phyloP scores from a whole-genome alignment of 768 basidiomycete species.

The Gautieria morchelliformis region DNA sequence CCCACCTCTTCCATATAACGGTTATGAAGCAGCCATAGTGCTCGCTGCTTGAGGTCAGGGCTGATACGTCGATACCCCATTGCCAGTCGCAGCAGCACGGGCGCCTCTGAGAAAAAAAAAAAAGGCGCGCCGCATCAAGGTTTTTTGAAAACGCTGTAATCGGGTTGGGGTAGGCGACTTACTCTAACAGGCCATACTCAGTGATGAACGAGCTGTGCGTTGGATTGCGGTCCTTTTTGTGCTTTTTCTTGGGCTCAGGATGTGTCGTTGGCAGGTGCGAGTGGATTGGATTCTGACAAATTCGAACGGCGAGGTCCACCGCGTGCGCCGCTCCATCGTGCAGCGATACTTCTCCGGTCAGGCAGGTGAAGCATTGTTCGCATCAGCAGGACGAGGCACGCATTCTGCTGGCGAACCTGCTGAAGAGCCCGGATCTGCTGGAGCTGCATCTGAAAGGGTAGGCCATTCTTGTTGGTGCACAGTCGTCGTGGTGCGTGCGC shows the following conservation, averaged over 20 bases:
- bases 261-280: neutral
- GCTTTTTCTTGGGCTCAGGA: no score
- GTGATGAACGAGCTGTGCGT: constrained; percentile 2
- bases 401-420: neutral
- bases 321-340: neutral
- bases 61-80: no score
- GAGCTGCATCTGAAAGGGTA: constrained; percentile 3
- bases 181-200: constrained; percentile 12
- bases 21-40: no score
- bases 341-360: neutral
- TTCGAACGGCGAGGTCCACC: neutral
- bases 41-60: no score
- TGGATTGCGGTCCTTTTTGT: no score
- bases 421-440: neutral
- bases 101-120: no score
- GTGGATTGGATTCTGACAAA: neutral
- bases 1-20: no score
- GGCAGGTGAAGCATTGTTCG: constrained; percentile 3
- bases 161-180: constrained; percentile 8
- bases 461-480: neutral
- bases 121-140: no score
- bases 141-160: no score
- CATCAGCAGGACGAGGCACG: neutral
- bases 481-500: neutral
- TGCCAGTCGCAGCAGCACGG: no score